A percentile compares a stretch with the other conserved stretches of the same genome.
phyloP scores from a whole-genome alignment of 139 green algal species.

The Yamagishiella unicocca region DNA sequence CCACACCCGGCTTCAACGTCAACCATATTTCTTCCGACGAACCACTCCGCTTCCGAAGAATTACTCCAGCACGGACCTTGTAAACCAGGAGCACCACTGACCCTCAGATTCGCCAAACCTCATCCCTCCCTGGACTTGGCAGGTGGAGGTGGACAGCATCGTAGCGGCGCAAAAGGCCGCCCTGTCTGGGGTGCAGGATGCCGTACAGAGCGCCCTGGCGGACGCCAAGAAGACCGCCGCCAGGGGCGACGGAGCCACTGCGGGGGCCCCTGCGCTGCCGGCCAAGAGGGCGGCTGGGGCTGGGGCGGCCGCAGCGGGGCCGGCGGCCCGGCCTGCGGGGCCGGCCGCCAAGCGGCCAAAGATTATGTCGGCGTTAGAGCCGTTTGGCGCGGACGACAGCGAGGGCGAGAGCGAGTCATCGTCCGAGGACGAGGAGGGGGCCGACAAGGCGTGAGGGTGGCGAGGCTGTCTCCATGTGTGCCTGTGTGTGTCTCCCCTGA shows the following conservation, averaged over 20 bases:
- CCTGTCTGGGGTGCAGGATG: slow-evolving; percentile 54
- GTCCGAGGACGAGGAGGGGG: neutral
- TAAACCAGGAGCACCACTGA: too few relatives aligned
- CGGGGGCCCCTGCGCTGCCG: neutral
- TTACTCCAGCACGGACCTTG: too few relatives aligned
- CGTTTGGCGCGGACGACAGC: slow-evolving; percentile 10
- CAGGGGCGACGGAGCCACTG: neutral
- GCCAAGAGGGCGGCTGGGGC: slow-evolving; percentile 32
- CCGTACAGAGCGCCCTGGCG: slow-evolving; percentile 58
- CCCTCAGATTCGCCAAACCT: neutral
- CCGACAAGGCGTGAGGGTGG: too few relatives aligned
- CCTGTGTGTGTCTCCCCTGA: too few relatives aligned
- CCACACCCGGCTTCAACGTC: too few relatives aligned
- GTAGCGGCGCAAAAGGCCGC: slow-evolving; percentile 54
- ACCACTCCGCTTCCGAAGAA: too few relatives aligned
- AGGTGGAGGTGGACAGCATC: slow-evolving; percentile 72
- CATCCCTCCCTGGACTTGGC: neutral
- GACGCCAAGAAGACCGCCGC: slow-evolving; percentile 36
- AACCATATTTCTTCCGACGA: too few relatives aligned
- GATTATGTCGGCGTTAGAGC: slow-evolving; percentile 61
- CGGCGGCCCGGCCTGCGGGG: neutral
- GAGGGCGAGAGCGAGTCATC: neutral
- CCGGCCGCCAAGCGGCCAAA: slow-evolving; percentile 8
- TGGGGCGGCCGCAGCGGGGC: neutral
- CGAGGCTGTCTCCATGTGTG: too few relatives aligned